Base-by-base conservation (phyloP, 2,329 filamentous ascomycete genomes). In the Fusarium nurragi region DNA sequence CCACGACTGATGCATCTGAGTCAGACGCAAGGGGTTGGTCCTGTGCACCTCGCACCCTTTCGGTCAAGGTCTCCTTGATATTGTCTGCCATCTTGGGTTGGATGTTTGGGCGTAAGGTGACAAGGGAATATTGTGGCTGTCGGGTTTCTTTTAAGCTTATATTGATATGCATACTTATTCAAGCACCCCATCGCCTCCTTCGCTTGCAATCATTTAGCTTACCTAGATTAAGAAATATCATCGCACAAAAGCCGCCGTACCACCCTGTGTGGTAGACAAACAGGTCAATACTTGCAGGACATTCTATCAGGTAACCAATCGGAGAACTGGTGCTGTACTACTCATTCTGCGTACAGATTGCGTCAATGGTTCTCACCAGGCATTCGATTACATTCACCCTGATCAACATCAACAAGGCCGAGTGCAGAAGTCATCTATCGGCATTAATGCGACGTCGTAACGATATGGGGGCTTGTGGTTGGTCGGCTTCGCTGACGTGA, bases 401-500 rank as follows among this genome's bases (percentile, higher is more conserved):
- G 45, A 45, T 41, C 48, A n/a, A 28, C 60, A 11, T 9, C 13
- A 18, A 7, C 21, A 30, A 11, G 10, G 0, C 21, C 18, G 2
- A 34, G 6, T 8, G 5, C 14, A 61, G 51, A 18, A 52, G 32
- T 57, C 46, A 40, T 67, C 16, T 14, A 12, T 21, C 4, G 14
- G 28, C 5, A 36, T 44, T 28, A 30, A 18, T 46, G 37, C 16
- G 16, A 54, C 10, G 5, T 21, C 5, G 6, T 25, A 10, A 7
- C 6, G 13, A 9, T 6, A 21, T 14, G 12, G 9, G 32, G 6
- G 0, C 11, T 40, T 21, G 3, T 57, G 28, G 13, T 38, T 26
- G 39, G 46, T 39, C 14, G 19, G 14, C 4, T 2, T 2, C 21
- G 49, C 18, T 66, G 64, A 67, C 63, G 63, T 66, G 64, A 66